phyloP scores from a whole-genome alignment of 1,284 basidiomycete species.

The Leccinum subrobustum region DNA sequence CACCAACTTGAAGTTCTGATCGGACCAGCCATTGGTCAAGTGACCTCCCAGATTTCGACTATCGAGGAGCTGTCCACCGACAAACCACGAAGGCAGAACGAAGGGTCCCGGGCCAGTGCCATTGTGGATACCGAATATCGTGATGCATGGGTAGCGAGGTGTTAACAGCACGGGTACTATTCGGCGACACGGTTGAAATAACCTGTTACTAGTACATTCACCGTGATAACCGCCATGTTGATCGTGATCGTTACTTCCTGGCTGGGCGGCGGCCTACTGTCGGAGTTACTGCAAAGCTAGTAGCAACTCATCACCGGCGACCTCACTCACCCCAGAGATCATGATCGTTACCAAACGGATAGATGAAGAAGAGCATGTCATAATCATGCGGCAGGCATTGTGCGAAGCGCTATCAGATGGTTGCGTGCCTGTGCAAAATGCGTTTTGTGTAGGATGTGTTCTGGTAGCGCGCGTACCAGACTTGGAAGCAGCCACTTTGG shows the following conservation, averaged over 20 bases:
- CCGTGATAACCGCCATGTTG: not conserved
- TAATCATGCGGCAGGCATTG: conserved; percentile 67
- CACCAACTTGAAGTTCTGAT: not conserved
- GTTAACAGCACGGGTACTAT: not conserved
- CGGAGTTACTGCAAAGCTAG: not conserved
- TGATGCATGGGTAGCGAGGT: not conserved
- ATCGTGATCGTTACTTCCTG: too few species aligned
- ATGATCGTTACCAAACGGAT: conserved; percentile 5
- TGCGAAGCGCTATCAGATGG: conserved; percentile 60
- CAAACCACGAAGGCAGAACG: not conserved
- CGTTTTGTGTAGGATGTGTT: conserved; percentile 95
- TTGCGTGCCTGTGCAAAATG: conserved; percentile 72
- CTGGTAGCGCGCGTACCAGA: conserved; percentile 53
- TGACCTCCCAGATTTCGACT: not conserved
- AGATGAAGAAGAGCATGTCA: conserved; percentile 38
- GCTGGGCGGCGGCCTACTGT: not conserved
- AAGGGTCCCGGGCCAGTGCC: not conserved
- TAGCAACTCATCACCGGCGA: not conserved
- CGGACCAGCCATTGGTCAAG: not conserved
- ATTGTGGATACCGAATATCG: not conserved
- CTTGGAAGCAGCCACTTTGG: conserved; percentile 33
- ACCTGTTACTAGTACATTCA: not conserved
- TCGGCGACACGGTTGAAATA: not conserved
- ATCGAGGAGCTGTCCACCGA: not conserved
- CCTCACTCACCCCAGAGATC: not conserved